phyloP scores from a whole-genome alignment of 2,329 filamentous ascomycete genomes.

The Trichoderma lentiforme region DNA sequence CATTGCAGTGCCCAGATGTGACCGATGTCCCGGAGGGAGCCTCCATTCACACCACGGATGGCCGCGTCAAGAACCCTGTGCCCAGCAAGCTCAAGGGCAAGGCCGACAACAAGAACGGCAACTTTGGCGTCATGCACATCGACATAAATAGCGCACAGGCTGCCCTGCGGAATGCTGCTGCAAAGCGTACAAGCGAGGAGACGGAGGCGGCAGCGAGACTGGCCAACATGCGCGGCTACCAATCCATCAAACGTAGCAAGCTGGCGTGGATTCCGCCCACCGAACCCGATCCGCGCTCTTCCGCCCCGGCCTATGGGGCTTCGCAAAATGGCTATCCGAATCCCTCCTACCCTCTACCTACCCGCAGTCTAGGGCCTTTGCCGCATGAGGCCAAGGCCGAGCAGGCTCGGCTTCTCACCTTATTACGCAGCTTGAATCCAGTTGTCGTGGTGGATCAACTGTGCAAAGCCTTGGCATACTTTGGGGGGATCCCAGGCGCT shows the following conservation, averaged over 20 bases:
- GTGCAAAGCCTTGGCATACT: conserved; percentile 61
- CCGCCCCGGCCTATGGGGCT: conserved; percentile 10
- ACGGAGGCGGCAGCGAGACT: conserved; percentile 56
- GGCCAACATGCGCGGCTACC: conserved; percentile 53
- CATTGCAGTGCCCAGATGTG: conserved; percentile 9
- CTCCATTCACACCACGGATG: conserved; percentile 26
- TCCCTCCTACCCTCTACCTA: conserved; percentile 11
- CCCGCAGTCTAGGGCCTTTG: conserved; percentile 19
- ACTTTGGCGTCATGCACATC: conserved; percentile 63
- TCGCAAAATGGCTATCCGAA: conserved; percentile 11
- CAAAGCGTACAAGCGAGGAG: conserved; percentile 60
- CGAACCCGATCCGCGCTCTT: conserved; percentile 9
- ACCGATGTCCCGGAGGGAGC: conserved; percentile 12
- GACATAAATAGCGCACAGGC: conserved; percentile 46
- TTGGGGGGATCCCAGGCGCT: conserved; percentile 57
- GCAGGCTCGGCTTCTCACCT: conserved; percentile 56
- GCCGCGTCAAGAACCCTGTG: conserved; percentile 50
- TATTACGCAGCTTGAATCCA: conserved; percentile 55
- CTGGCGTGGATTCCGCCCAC: conserved; percentile 29
- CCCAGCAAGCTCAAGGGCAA: conserved; percentile 61
- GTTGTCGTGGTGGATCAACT: conserved; percentile 58
- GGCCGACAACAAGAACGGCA: conserved; percentile 54
- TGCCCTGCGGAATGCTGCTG: conserved; percentile 50
- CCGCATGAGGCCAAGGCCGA: conserved; percentile 54
- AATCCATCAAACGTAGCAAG: conserved; percentile 45